phyloP scores from a whole-genome alignment of 331 rosid species.

The Acacia concinna region DNA sequence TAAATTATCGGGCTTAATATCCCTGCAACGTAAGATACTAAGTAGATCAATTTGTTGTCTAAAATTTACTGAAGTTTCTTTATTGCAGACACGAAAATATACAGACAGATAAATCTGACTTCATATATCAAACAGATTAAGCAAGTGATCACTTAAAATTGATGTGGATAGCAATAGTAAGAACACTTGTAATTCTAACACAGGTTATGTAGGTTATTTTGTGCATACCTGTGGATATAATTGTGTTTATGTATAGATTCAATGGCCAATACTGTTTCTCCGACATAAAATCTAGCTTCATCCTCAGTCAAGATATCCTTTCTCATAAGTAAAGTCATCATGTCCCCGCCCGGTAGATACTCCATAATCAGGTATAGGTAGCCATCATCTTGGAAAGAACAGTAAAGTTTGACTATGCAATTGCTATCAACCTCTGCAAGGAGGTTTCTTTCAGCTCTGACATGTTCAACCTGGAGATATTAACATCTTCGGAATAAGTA shows the following conservation, averaged over 20 bases:
- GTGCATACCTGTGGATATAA: slow-evolving; percentile 82
- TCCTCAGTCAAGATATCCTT: slow-evolving; percentile 90
- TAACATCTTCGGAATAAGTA: slow-evolving; percentile 23
- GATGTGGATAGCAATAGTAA: neutral
- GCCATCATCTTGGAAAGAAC: slow-evolving; percentile 92
- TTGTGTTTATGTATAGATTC: slow-evolving; percentile 94
- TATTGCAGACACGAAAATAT: slow-evolving; percentile 6
- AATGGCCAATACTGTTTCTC: slow-evolving; percentile 85
- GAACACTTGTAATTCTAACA: neutral
- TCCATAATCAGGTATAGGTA: slow-evolving; percentile 94
- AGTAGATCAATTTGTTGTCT: slow-evolving; percentile 26
- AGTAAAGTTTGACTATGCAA: slow-evolving; percentile 93
- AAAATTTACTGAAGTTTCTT: slow-evolving; percentile 6
- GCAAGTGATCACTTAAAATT: neutral
- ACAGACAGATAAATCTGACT: slow-evolving; percentile 7
- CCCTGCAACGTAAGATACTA: slow-evolving; percentile 55
- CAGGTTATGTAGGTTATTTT: neutral
- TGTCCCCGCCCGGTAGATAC: slow-evolving; percentile 95
- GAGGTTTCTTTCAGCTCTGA: slow-evolving; percentile 91
- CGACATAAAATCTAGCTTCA: slow-evolving; percentile 87
- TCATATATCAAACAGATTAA: neutral
- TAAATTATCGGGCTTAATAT: slow-evolving; percentile 92
- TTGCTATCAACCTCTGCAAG: slow-evolving; percentile 98
- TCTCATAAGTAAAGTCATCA: slow-evolving; percentile 99
- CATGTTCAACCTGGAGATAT: slow-evolving; percentile 86